A percentile compares a stretch with the other conserved stretches of the same genome.
phyloP scores from a whole-genome alignment of 352 stramenopile genomes.

The Globisporangium polare region DNA sequence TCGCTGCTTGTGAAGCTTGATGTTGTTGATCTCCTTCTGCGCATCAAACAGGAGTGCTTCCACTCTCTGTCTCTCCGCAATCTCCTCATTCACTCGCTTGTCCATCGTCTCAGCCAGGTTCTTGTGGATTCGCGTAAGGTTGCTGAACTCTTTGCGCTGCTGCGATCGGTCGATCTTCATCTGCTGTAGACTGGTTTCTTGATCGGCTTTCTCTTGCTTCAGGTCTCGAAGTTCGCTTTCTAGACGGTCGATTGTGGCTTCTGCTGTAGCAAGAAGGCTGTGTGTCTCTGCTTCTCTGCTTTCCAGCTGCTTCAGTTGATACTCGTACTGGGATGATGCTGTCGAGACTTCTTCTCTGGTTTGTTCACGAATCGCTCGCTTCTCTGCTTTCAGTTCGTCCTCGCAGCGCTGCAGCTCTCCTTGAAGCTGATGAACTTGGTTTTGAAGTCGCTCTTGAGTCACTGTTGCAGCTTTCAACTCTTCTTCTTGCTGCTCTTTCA shows the following conservation, averaged over 20 bases:
- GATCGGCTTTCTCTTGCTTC: conserved; percentile 7
- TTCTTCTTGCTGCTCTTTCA: conserved; percentile 26
- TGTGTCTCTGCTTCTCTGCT: conserved; percentile 19
- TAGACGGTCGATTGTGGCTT: conserved; percentile 12
- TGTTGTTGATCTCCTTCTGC: conserved; percentile 22
- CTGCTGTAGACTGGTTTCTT: conserved; percentile 7
- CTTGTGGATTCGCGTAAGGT: conserved; percentile 66
- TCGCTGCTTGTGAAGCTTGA: conserved; percentile 24
- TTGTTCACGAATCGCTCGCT: conserved; percentile 18
- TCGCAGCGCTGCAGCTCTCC: conserved; percentile 23
- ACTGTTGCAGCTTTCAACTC: conserved; percentile 28
- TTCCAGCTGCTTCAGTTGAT: conserved; percentile 24
- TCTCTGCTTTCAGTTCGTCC: conserved; percentile 24
- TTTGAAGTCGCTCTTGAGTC: conserved; percentile 29
- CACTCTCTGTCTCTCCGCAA: conserved; percentile 20
- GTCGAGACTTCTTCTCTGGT: conserved; percentile 20
- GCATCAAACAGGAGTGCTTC: conserved; percentile 14
- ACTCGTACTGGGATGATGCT: conserved; percentile 27
- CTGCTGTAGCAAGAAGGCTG: conserved; percentile 2
- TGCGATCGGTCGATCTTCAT: conserved; percentile 33
- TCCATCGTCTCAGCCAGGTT: conserved; percentile 54
- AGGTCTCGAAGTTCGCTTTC: conserved; percentile 26
- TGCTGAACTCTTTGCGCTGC: conserved; percentile 58
- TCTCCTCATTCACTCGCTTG: conserved; percentile 30
- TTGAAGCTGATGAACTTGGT: conserved; percentile 24